Evolutionary conservation across 2,329 filamentous ascomycete genomes (phyloP), one percentile per base, ranked within the genome.

Genomic region (Phyllosticta capitalensis): DNA sequence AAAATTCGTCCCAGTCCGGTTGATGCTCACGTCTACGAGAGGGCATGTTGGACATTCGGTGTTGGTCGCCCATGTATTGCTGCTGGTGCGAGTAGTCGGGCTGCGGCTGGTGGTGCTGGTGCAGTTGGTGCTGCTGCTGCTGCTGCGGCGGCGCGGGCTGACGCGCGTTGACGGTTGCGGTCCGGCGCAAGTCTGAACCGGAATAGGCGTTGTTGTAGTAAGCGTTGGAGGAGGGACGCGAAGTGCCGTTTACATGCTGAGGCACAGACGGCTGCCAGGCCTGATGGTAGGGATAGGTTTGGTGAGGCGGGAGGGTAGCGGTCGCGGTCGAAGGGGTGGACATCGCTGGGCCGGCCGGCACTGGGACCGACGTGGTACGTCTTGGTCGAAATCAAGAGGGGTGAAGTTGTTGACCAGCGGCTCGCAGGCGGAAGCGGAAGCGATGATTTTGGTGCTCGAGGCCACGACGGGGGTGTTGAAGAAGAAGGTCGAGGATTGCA

Each of bases 271-370:
- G 59, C 52, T 64, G 63, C 54, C 62, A 64, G 30, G 53, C 50
- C 51, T 63, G 60, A 38, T 65, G 65, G 59, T 65, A 66, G 30
- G 64, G 60, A 59, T 64, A 64, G 52, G 63, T 62, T 38, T 65
- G 63, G 53, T 61, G 59, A 22, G 59, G 59, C 53, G 59, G 59
- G 55, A 74, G 71, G 38, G 72, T 73, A 57, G 72, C 73, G 60
- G 74, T 76, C 61, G 73, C 74, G 10, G 74, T 76, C 54, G 73
- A 75, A 60, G 74, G 74, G 61, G 74, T 75, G 64, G 73, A 75
- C 74, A 76, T 76, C 64, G 66, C 66, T 33, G 54, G 38, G 54
- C 24, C 51, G 54, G 58, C 54, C 53, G 58, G 51, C 45, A 52
- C 50, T 38, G 56, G 56, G 48, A 52, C 58, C 55, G 60, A 56